Base-by-base conservation (phyloP, 192 early-diverging fungal species). In the Gaertneriomyces semiglobifer region DNA sequence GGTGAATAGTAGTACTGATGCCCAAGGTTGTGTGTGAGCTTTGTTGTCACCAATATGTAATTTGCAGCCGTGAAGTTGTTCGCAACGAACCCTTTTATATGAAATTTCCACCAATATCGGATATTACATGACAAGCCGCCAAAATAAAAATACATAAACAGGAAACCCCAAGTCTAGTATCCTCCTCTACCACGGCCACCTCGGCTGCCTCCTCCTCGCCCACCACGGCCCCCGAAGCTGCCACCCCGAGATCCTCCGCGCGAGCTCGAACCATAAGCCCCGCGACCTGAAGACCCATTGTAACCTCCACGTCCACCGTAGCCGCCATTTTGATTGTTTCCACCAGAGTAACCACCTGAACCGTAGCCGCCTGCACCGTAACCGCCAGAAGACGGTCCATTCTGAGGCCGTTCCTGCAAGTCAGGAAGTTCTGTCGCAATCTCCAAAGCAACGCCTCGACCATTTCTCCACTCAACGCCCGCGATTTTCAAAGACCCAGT, bases 381-480 rank as follows among this genome's bases (percentile, higher is more conserved):
- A 20, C 64, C 66, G n/a, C 80, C 75, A 5, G 39, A 50, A 45
- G 65, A 18, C 18, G 42, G 51, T 18, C 44, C 20, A 1, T 39
- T 43, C 45, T 18, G 40, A 4, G n/a, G 11, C 42, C 19, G 33
- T 33, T 79, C 89, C 72, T 87, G 81, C 11, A 97, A 71, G 73
- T 93, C 91, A 20, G 95, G 95, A 40, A 98, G 75, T 62, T 85
- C 83, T 16, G 69, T 82, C 58, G 85, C 81, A 54, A 92, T 79
- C 79, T 85, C 83, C 8, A 96, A 63, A 7, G 76, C 75, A 59
- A 96, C 84, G 47, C 80, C 87, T 44, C 71, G 61, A 20, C 77
- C 74, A 53, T 88, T 86, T 19, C 70, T 68, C 93, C 93, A 97
- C 59, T 79, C 66, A 50, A 76, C 73, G 48, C 91, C 91, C 53